Evolutionary conservation across 306 rosid genomes (phyloP), one percentile per base, ranked within the genome.

Genomic region (Carpinus fangiana): DNA sequence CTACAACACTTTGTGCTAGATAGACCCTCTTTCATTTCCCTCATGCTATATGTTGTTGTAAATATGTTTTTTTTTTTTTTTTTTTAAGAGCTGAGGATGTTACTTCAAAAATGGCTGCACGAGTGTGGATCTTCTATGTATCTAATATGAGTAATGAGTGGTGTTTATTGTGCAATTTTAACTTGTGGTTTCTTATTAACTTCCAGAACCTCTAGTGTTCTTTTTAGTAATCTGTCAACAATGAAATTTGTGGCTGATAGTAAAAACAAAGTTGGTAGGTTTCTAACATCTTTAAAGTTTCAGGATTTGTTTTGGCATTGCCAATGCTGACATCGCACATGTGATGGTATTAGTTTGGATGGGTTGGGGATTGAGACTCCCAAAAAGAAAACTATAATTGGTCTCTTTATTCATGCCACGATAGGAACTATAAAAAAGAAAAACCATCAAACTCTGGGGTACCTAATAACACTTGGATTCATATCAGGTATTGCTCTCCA

Each of bases 401-500:
- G n/a, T 53, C 20, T 18, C 59, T 53, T 53, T 53, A 13, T 31
- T 62, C n/a, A 12, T 62, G 45, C 17, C 38, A 14, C 12, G 11
- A 62, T 62, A 12, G 12, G 45, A 31, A 14, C 17, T 14, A 41
- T 41, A 41, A 41, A 41, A 41, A 41, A 41, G 45, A 3, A 5
- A 4, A 7, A 28, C 8, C 4, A 13, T 69, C 18, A 13, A 43
- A 43, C 56, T 20, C 21, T 53, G 13, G 50, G 43, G 53, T 84
- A 43, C 59, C 45, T 79, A 46, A 72, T 56, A 28, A 73, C 73
- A 82, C 48, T 82, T 79, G 55, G 69, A 5, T 73, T 41, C 78
- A 79, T 56, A 70, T 56, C 82, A 90, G 96, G 96, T 90, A 28
- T 80, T 90, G 85, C 90, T 90, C 54, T 90, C 93, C 45, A 90